Evolutionary conservation across 1,284 basidiomycete species (phyloP).

Genomic region (Naganishia sp.): DNA sequence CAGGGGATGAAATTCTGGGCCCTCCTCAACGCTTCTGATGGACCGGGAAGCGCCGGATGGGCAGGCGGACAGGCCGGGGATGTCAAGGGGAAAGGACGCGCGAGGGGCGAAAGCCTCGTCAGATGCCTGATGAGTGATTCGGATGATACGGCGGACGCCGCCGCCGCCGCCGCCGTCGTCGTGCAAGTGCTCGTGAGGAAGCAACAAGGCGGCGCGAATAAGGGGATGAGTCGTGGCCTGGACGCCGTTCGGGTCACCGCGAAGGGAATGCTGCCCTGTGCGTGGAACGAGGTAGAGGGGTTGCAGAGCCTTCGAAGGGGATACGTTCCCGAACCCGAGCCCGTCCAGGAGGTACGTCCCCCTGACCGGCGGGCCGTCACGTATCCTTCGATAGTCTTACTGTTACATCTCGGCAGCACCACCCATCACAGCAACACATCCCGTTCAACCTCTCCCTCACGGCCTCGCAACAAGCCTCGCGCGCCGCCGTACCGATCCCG

Average conservation of each 20-base stretch:
- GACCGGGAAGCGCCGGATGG: conserved; percentile 9
- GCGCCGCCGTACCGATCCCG: conserved; percentile 77
- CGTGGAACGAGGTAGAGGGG: conserved; percentile 23
- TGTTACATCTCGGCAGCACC: not conserved
- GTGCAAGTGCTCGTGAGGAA: conserved; percentile 48
- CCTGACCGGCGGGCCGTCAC: too few relatives aligned
- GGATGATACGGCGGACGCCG: not conserved
- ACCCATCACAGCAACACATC: conserved; percentile 37
- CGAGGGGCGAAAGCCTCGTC: conserved; percentile 4
- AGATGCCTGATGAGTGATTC: not conserved
- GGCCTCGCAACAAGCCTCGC: conserved; percentile 73
- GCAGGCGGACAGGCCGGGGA: conserved; percentile 5
- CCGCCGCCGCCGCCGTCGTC: conserved; percentile 31
- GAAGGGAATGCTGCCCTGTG: conserved; percentile 8
- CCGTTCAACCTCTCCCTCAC: conserved; percentile 84
- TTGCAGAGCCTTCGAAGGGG: conserved; percentile 13
- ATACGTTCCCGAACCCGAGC: not conserved
- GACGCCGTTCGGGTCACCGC: conserved; percentile 32
- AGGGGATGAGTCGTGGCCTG: conserved; percentile 46
- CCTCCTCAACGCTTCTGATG: conserved; percentile 40
- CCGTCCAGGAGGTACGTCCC: conserved; percentile 17
- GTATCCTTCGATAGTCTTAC: too few relatives aligned
- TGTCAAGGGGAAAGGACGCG: conserved; percentile 24
- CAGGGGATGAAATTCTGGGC: conserved; percentile 40
- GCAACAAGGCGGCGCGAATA: conserved; percentile 47